phyloP scores from a whole-genome alignment of 2,329 filamentous ascomycete genomes.

The Cryoendolithus antarcticus region DNA sequence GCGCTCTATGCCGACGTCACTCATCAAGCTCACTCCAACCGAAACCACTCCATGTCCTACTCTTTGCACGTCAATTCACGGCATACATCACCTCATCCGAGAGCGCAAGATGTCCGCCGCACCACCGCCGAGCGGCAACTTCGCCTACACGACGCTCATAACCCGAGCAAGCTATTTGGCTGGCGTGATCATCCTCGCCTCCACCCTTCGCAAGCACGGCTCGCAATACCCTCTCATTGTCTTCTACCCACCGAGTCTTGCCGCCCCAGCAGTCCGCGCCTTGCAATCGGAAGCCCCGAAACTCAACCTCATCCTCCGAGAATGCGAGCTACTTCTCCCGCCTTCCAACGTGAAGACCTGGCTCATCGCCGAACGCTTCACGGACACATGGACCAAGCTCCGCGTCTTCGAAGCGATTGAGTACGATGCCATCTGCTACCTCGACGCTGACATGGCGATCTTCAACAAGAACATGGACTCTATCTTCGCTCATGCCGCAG shows the following conservation, averaged over 20 bases:
- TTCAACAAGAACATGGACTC: slow-evolving; percentile 30
- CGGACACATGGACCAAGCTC: slow-evolving; percentile 44
- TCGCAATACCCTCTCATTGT: slow-evolving; percentile 38
- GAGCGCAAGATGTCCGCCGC: slow-evolving; percentile 1
- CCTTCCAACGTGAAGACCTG: slow-evolving; percentile 24
- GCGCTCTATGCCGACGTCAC: too few species aligned
- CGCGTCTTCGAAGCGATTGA: slow-evolving; percentile 36
- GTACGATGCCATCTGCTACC: slow-evolving; percentile 34
- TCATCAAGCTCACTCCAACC: too few species aligned
- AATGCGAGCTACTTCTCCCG: slow-evolving; percentile 31
- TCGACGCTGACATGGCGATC: slow-evolving; percentile 42
- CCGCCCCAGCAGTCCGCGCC: slow-evolving; percentile 27
- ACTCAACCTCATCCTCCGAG: slow-evolving; percentile 28
- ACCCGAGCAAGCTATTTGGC: slow-evolving; percentile 41
- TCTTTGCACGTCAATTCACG: too few species aligned
- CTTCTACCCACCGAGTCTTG: slow-evolving; percentile 35
- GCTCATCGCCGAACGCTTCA: slow-evolving; percentile 39
- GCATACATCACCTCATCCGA: not conserved
- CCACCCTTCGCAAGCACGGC: slow-evolving; percentile 35
- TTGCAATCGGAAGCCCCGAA: slow-evolving; percentile 30
- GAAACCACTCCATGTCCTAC: too few species aligned
- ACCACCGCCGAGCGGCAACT: slow-evolving; percentile 6
- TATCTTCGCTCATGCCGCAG: slow-evolving; percentile 27
- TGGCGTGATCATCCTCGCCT: slow-evolving; percentile 38
- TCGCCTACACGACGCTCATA: slow-evolving; percentile 39